Percentiles rank a stretch among this genome's conserved stretches.
These are phyloP conservation scores for Agastache rugosa DNA, from an alignment of 257 asterid species.

Conservation along the genomic window DNA sequence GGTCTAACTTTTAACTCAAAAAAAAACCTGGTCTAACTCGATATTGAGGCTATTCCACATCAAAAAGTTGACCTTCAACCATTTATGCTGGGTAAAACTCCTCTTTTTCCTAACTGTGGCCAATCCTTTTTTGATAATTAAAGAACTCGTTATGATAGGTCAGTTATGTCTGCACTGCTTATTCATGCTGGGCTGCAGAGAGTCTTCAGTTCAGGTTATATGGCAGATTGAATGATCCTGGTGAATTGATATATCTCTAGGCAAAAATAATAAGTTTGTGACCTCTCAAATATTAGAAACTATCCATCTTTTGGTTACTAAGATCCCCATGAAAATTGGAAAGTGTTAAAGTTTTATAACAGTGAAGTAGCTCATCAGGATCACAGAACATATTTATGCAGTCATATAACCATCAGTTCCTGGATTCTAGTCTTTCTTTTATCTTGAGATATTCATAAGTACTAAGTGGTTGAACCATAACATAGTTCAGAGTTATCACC, in stretches of 20 bases:
- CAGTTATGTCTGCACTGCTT: not conserved
- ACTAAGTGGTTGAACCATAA: conserved; percentile 6
- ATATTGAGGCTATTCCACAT: conserved; percentile 2
- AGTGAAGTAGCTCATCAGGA: conserved; percentile 11
- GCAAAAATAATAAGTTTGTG: not conserved
- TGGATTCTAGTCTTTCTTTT: conserved; percentile 6
- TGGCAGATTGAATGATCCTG: conserved; percentile 2
- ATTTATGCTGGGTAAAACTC: not conserved
- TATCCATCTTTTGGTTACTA: not conserved
- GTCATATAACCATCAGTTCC: not conserved
- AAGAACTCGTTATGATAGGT: not conserved
- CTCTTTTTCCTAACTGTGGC: not conserved
- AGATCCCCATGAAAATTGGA: conserved; percentile 11
- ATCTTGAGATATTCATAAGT: not conserved
- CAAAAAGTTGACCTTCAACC: not conserved
- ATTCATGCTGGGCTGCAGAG: conserved; percentile 4
- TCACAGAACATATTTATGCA: not conserved
- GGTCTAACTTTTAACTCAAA: too few relatives aligned
- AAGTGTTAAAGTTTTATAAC: not conserved
- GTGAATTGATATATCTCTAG: not conserved
- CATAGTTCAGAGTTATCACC: conserved; percentile 1
- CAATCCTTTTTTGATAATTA: conserved; percentile 9
- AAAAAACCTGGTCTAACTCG: conserved; percentile 5
- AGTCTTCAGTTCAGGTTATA: conserved; percentile 14
- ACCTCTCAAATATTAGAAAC: not conserved